Conservation (phyloP, 169 alveolate genomes). For the Neospora caninum region DNA sequence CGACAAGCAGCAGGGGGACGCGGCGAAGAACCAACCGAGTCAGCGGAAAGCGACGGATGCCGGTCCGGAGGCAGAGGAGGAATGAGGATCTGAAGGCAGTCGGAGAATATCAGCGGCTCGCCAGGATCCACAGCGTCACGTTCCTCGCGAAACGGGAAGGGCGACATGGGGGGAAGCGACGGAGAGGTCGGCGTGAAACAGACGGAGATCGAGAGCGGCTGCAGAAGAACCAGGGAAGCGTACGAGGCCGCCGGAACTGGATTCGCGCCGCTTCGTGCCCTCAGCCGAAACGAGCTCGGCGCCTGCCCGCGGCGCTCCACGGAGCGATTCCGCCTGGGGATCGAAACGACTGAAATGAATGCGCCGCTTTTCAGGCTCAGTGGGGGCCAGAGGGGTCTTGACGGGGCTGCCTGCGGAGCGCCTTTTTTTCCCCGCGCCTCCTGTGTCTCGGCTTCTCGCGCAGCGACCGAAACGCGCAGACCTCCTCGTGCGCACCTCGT, state of each 20-base stretch:
- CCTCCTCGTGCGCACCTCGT: neutral
- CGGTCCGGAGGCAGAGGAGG: neutral
- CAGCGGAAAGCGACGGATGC: neutral
- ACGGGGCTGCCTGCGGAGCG: neutral
- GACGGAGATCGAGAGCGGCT: neutral
- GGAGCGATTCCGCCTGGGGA: neutral
- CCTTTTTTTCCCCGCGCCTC: neutral
- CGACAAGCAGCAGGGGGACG: too few relatives aligned
- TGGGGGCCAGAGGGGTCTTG: neutral
- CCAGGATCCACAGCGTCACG: neutral
- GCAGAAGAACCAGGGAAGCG: neutral
- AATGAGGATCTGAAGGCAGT: neutral
- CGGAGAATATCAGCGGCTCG: neutral
- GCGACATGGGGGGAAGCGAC: neutral
- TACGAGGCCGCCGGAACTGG: neutral
- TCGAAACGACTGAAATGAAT: neutral
- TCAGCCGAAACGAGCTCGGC: neutral
- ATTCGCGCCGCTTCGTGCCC: neutral
- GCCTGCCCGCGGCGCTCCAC: neutral
- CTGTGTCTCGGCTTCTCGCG: neutral
- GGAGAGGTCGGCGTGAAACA: neutral
- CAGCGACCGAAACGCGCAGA: neutral
- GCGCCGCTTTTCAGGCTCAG: neutral
- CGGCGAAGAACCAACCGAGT: neutral
- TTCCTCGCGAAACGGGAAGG: neutral